phyloP scores from a whole-genome alignment of 106 monocot species.

The Dioscorea alata region DNA sequence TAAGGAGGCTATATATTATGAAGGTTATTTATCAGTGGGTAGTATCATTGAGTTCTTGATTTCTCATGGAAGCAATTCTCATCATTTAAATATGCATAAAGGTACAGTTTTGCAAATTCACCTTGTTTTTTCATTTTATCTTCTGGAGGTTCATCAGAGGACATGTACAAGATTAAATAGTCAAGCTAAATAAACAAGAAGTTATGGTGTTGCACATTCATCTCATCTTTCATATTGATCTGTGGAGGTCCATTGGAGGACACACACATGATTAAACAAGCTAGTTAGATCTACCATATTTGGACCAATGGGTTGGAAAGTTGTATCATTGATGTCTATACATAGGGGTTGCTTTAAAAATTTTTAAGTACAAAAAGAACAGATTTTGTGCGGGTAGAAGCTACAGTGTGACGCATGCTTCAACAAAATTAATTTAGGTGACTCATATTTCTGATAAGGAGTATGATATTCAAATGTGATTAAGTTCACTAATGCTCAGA shows the following conservation, averaged over 20 bases:
- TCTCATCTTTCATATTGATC: background rate
- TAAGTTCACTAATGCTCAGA: no score
- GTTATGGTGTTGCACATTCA: background rate
- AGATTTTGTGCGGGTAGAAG: no score
- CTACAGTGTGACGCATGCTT: no score
- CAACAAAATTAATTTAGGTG: no score
- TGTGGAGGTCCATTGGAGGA: background rate
- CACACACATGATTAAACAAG: background rate
- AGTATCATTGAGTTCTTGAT: constrained; percentile 62
- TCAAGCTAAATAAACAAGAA: background rate
- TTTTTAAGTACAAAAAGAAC: no score
- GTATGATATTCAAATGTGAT: no score
- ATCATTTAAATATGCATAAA: constrained; percentile 34
- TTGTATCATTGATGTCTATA: no score
- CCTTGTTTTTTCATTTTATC: background rate
- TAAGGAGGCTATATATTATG: constrained; percentile 50
- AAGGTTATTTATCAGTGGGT: constrained; percentile 56
- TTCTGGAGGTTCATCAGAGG: background rate
- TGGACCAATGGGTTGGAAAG: no score
- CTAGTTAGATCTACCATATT: no score
- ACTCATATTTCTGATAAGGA: no score
- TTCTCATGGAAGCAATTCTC: constrained; percentile 58
- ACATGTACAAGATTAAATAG: background rate
- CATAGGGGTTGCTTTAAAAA: no score
- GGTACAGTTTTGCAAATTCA: constrained; percentile 10